A percentile compares a stretch with the other conserved stretches of the same genome.
phyloP scores from a whole-genome alignment of 495 filamentous ascomycete genomes.

The Cudoniella acicularis region DNA sequence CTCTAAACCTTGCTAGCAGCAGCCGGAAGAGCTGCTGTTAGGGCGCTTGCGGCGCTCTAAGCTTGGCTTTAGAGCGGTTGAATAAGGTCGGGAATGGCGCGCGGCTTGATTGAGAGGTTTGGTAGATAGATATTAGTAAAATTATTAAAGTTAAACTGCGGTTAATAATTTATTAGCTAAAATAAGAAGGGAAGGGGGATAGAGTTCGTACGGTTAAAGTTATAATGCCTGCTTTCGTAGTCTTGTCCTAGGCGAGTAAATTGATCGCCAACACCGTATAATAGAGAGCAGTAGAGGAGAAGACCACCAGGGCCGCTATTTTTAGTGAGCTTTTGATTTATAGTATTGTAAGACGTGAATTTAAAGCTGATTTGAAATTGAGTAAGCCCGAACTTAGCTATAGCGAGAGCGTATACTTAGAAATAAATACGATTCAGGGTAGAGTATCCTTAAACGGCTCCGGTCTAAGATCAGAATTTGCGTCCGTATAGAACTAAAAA shows the following conservation, averaged over 20 bases:
- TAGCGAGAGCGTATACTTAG: neutral
- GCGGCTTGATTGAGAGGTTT: neutral
- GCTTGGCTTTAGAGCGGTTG: neutral
- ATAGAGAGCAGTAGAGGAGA: neutral
- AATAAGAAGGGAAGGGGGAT: neutral
- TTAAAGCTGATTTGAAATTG: neutral
- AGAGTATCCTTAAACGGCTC: neutral
- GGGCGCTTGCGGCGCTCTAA: neutral
- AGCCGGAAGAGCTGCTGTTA: neutral
- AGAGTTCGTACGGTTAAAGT: neutral
- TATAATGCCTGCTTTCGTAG: neutral
- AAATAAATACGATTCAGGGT: neutral
- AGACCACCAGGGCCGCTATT: neutral
- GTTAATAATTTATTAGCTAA: neutral
- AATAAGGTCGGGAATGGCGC: neutral
- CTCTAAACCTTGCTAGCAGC: neutral
- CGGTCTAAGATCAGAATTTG: neutral
- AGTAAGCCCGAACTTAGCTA: neutral
- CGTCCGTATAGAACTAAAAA: neutral
- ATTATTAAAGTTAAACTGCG: slow-evolving; percentile 1
- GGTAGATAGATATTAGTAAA: neutral
- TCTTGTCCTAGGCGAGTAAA: neutral
- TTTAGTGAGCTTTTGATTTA: neutral
- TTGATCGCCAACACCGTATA: neutral
- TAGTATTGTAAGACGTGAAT: neutral